phyloP scores from a whole-genome alignment of 169 alveolate genomes.

The Plasmodium yoelii region DNA sequence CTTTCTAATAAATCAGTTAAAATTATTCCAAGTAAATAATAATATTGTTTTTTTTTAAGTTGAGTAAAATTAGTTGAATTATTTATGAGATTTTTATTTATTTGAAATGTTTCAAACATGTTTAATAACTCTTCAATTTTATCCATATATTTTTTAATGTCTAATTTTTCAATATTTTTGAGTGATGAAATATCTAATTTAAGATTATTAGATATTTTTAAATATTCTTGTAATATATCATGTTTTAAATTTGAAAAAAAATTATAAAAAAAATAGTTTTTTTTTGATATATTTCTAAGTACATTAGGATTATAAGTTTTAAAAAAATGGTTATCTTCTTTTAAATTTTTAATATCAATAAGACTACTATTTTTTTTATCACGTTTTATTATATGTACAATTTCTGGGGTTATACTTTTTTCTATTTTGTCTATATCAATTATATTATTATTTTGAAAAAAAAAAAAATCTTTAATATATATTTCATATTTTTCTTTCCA shows the following conservation, averaged over 20 bases:
- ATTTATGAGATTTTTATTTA: slow-evolving; percentile 10
- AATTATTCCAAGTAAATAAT: slow-evolving; percentile 43
- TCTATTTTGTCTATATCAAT: slow-evolving; percentile 15
- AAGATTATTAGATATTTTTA: slow-evolving; percentile 18
- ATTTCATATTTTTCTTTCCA: slow-evolving; percentile 23
- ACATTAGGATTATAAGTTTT: slow-evolving; percentile 8
- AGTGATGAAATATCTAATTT: background rate
- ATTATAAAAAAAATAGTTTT: slow-evolving; percentile 61
- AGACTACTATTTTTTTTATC: background rate
- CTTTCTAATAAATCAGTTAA: slow-evolving; percentile 58
- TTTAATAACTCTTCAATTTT: slow-evolving; percentile 17
- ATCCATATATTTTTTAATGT: slow-evolving; percentile 11
- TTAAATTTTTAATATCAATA: background rate
- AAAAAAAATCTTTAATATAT: slow-evolving; percentile 17
- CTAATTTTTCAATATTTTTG: slow-evolving; percentile 13
- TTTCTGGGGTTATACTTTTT: background rate
- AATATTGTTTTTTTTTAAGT: slow-evolving; percentile 36
- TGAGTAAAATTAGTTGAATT: background rate
- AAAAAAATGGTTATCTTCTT: slow-evolving; percentile 20
- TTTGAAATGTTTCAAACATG: slow-evolving; percentile 6
- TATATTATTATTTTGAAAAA: slow-evolving; percentile 15
- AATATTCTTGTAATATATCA: slow-evolving; percentile 44
- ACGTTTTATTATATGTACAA: background rate
- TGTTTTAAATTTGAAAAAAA: slow-evolving; percentile 44
- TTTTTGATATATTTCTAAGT: slow-evolving; percentile 18